These are phyloP conservation scores for Lyophyllum decastes DNA, from an alignment of 768 basidiomycete genomes.

Conservation along the genomic window DNA sequence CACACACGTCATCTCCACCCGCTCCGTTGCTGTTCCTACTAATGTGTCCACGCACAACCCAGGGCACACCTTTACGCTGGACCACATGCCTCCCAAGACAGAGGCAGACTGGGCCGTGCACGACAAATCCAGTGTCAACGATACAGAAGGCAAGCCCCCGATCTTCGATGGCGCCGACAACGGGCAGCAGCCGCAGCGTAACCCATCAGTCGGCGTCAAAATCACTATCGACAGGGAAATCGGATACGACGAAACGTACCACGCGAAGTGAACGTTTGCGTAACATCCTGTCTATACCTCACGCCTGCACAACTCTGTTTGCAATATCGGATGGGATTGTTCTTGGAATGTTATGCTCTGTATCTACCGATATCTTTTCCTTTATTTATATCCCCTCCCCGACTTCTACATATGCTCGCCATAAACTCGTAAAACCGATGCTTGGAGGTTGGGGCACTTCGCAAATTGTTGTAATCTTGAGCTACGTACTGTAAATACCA, in stretches of 20 bases:
- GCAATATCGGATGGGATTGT: background rate
- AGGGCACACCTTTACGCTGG: constrained; percentile 52
- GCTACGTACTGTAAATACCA: background rate
- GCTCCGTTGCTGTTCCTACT: constrained; percentile 37
- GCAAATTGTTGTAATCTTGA: background rate
- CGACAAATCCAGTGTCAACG: constrained; percentile 44
- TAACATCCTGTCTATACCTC: background rate
- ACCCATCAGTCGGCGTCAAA: constrained; percentile 47
- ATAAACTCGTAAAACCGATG: background rate
- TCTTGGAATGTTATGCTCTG: background rate
- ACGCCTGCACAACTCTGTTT: background rate
- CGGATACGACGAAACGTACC: constrained; percentile 42
- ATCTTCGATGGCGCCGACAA: constrained; percentile 34
- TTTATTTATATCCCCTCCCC: background rate
- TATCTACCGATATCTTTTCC: background rate
- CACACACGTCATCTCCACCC: constrained; percentile 53
- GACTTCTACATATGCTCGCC: background rate
- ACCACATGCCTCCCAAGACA: constrained; percentile 50
- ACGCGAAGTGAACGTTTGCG: constrained; percentile 15
- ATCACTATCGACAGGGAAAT: constrained; percentile 59
- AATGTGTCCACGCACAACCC: constrained; percentile 36
- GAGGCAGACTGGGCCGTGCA: constrained; percentile 47
- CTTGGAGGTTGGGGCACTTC: background rate
- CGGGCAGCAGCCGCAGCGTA: constrained; percentile 19
- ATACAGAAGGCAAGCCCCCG: constrained; percentile 36